Conservation (phyloP, 2,329 filamentous ascomycete species). For the Colletotrichum horii region DNA sequence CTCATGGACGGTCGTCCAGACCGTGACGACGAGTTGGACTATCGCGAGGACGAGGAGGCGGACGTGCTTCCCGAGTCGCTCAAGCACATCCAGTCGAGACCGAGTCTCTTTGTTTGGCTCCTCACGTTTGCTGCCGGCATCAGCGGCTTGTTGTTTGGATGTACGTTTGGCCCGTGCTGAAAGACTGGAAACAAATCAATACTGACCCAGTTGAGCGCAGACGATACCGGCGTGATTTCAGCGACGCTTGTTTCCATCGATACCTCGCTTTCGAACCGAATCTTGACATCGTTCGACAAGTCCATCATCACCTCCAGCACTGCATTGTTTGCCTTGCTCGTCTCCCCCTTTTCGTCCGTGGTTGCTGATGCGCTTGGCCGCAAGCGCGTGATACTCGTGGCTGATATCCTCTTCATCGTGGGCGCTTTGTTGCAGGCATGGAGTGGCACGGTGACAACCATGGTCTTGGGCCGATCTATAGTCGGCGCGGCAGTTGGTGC, state of each 20-base stretch:
- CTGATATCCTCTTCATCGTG: constrained; percentile 70
- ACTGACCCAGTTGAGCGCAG: constrained; percentile 36
- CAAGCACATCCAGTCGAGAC: constrained; percentile 24
- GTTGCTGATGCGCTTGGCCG: constrained; percentile 67
- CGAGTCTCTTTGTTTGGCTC: constrained; percentile 62
- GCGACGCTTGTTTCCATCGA: constrained; percentile 70
- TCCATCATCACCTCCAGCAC: constrained; percentile 75
- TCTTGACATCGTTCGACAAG: constrained; percentile 68
- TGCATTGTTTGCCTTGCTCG: constrained; percentile 67
- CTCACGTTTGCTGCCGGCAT: constrained; percentile 70
- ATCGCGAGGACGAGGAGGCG: constrained; percentile 31
- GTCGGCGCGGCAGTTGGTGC: constrained; percentile 77
- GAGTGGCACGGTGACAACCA: constrained; percentile 60
- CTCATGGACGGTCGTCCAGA: constrained; percentile 26
- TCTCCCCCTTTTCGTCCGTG: constrained; percentile 69
- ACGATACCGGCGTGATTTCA: constrained; percentile 73
- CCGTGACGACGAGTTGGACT: constrained; percentile 29
- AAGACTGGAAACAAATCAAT: background rate
- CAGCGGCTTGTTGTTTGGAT: constrained; percentile 72
- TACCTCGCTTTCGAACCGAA: constrained; percentile 59
- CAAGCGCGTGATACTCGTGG: constrained; percentile 65
- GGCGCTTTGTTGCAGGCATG: constrained; percentile 71
- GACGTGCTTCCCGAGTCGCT: constrained; percentile 20
- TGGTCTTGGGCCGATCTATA: constrained; percentile 72
- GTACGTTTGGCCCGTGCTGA: constrained; percentile 44